Evolutionary conservation across 2,329 filamentous ascomycete genomes (phyloP).

Genomic region (Rhynchosporium graminicola): DNA sequence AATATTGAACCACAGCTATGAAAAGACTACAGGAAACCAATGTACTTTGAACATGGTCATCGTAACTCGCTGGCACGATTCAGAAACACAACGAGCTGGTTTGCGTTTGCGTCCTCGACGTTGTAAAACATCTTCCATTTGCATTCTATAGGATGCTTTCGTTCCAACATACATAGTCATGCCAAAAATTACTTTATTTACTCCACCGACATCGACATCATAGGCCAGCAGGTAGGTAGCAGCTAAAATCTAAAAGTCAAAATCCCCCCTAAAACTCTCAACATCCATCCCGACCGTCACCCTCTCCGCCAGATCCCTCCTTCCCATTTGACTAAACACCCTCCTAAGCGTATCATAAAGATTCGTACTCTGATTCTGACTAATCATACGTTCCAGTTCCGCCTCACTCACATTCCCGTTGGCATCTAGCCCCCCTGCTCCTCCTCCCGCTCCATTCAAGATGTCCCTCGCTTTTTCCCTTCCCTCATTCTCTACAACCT

Average conservation of each 20-base stretch:
- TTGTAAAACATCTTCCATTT: too few species aligned
- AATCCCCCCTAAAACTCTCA: conserved; percentile 82
- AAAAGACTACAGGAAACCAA: too few species aligned
- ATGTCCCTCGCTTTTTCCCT: conserved; percentile 82
- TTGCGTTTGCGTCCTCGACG: too few species aligned
- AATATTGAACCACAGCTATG: too few species aligned
- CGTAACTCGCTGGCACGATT: too few species aligned
- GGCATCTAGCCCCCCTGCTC: conserved; percentile 43
- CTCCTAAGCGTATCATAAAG: conserved; percentile 90
- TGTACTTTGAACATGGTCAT: too few species aligned
- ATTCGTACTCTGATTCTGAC: conserved; percentile 95
- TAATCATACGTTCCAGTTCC: conserved; percentile 82
- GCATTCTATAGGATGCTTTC: too few species aligned
- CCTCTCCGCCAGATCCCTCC: conserved; percentile 82
- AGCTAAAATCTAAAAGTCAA: conserved; percentile 66
- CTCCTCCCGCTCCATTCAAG: conserved; percentile 57
- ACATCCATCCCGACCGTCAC: conserved; percentile 91
- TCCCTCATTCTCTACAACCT: conserved; percentile 83
- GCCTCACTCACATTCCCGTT: conserved; percentile 61
- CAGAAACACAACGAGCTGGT: too few species aligned
- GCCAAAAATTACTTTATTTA: too few species aligned
- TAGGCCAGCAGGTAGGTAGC: too few species aligned
- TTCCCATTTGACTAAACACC: conserved; percentile 95
- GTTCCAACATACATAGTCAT: too few species aligned
- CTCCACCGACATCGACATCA: not conserved